These are phyloP conservation scores for Vitis rotundifolia DNA, from an alignment of 164 flowering plant genomes.

Conservation along the genomic window DNA sequence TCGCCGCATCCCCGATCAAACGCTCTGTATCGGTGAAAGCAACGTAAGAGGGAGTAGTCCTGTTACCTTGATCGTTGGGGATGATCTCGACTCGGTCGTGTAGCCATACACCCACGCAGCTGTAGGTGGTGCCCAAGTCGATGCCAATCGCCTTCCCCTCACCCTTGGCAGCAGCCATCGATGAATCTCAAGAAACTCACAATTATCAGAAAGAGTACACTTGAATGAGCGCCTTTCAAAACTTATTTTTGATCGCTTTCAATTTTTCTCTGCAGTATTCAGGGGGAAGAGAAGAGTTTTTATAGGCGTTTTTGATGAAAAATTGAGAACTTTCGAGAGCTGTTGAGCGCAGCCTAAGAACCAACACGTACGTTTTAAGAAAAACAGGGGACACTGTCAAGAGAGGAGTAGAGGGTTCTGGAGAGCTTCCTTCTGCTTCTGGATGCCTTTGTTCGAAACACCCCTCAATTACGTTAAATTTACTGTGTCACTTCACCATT, in stretches of 20 bases:
- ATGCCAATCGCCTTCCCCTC: slow-evolving; percentile 31
- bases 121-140: slow-evolving; percentile 34
- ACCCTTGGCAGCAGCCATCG: slow-evolving; percentile 9
- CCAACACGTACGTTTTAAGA: no score
- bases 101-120: slow-evolving; percentile 31
- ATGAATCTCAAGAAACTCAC: no score
- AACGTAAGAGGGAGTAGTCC: slow-evolving; percentile 32
- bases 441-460: no score
- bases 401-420: neutral
- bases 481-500: no score
- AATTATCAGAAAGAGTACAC: no score
- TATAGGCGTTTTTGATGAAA: neutral
- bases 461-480: no score
- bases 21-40: slow-evolving; percentile 33
- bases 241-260: no score
- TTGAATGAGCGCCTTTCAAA: no score
- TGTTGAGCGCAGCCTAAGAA: neutral
- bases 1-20: slow-evolving; percentile 25
- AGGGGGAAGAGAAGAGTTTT: neutral
- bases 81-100: slow-evolving; percentile 32
- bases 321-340: neutral
- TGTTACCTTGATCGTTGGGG: slow-evolving; percentile 35
- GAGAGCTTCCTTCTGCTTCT: neutral
- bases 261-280: no score
- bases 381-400: neutral